Conservation (phyloP, 2,329 filamentous ascomycete species). For the Fusarium sp. region DNA sequence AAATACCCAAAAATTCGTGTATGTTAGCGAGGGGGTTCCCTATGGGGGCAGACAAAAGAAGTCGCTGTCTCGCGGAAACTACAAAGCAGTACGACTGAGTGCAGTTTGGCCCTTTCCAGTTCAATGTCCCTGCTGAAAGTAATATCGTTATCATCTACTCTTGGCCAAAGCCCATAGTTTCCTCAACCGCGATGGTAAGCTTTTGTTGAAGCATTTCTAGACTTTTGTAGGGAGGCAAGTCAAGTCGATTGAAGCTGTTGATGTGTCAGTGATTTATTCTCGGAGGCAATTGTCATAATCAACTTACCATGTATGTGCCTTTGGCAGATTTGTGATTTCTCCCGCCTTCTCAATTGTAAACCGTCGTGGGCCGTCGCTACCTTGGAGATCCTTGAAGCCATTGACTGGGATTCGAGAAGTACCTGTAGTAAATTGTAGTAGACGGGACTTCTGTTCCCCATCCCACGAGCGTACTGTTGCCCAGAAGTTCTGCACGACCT, state of each 20-base stretch:
- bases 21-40: slow-evolving; percentile 24
- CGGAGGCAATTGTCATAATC: neutral
- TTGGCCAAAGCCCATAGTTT: slow-evolving; percentile 98
- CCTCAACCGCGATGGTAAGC: slow-evolving; percentile 95
- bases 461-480: slow-evolving; percentile 97
- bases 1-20: slow-evolving; percentile 44
- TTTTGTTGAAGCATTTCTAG: slow-evolving; percentile 87
- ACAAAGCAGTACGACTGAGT: slow-evolving; percentile 27
- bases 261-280: slow-evolving; percentile 32
- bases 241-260: slow-evolving; percentile 91
- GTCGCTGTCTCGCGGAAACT: slow-evolving; percentile 21
- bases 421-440: slow-evolving; percentile 96
- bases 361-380: slow-evolving; percentile 90
- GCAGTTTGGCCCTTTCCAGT: slow-evolving; percentile 13
- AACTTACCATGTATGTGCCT: slow-evolving; percentile 95
- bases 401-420: slow-evolving; percentile 98
- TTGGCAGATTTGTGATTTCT: slow-evolving; percentile 87
- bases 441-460: slow-evolving; percentile 94
- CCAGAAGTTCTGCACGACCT: slow-evolving; percentile 99
- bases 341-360: slow-evolving; percentile 99
- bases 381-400: slow-evolving; percentile 98
- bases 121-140: slow-evolving; percentile 26
- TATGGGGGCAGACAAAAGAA: slow-evolving; percentile 28
- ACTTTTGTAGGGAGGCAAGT: slow-evolving; percentile 91
- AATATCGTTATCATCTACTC: slow-evolving; percentile 66